Percentiles rank a stretch among this genome's conserved stretches.
Conservation (phyloP, 2,329 filamentous ascomycete genomes). For the Dryadomyces quercivorus region DNA sequence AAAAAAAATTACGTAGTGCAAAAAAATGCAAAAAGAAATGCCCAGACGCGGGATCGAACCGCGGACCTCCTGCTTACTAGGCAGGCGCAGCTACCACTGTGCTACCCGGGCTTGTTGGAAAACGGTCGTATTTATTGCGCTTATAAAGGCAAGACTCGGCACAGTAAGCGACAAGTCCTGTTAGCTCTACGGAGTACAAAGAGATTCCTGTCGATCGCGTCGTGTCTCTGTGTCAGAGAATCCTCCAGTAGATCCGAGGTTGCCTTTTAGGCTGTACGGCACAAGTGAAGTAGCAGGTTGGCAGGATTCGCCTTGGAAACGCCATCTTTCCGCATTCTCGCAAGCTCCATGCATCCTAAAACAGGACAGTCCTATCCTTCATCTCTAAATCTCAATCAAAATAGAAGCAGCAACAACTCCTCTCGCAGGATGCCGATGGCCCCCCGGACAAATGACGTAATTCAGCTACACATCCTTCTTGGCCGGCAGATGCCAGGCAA, state of each 20-base stretch:
- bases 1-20: not conserved
- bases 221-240: too few relatives aligned
- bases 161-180: too few relatives aligned
- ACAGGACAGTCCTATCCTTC: not conserved
- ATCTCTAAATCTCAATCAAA: too few relatives aligned
- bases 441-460: not conserved
- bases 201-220: too few relatives aligned
- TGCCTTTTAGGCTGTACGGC: too few relatives aligned
- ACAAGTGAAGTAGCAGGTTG: too few relatives aligned
- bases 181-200: too few relatives aligned
- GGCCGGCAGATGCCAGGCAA: slow-evolving; percentile 61
- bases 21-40: slow-evolving; percentile 1
- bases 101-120: slow-evolving; percentile 10
- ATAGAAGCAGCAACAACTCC: not conserved
- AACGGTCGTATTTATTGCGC: not conserved
- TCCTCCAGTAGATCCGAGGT: too few relatives aligned
- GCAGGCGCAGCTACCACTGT: slow-evolving; percentile 14
- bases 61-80: slow-evolving; percentile 14
- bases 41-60: slow-evolving; percentile 14
- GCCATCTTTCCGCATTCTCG: not conserved
- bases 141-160: not conserved
- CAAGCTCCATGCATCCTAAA: not conserved
- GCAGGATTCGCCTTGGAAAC: too few relatives aligned
- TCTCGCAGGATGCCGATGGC: too few relatives aligned
- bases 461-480: not conserved